A percentile compares a stretch with the other conserved stretches of the same genome.
Evolutionary conservation across 345 rosid species (phyloP).

Genomic region (Eucalyptus curtisii): DNA sequence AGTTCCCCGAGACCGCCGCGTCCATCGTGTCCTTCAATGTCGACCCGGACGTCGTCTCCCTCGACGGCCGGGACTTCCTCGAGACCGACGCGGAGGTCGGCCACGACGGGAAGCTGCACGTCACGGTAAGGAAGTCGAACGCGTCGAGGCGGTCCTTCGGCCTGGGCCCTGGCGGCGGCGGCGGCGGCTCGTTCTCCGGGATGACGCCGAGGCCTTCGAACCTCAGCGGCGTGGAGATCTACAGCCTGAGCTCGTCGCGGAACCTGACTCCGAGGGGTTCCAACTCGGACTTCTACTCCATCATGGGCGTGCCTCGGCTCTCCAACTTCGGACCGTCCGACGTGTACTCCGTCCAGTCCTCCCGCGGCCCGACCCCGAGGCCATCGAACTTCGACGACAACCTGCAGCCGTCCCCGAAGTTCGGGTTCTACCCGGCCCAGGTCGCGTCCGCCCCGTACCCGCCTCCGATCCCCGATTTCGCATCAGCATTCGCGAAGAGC

Average conservation of each 20-base stretch:
- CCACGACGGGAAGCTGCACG: slow-evolving; percentile 83
- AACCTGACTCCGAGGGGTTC: slow-evolving; percentile 88
- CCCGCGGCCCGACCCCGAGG: slow-evolving; percentile 75
- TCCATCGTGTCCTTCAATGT: slow-evolving; percentile 89
- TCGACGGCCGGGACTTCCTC: slow-evolving; percentile 65
- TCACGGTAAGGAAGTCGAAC: slow-evolving; percentile 75
- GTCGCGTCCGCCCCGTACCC: slow-evolving; percentile 64
- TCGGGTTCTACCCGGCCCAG: slow-evolving; percentile 62
- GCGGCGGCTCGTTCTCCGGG: slow-evolving; percentile 30
- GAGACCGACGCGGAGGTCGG: slow-evolving; percentile 88
- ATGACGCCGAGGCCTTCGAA: slow-evolving; percentile 86
- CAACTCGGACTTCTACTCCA: slow-evolving; percentile 77
- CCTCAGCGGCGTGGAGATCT: slow-evolving; percentile 89
- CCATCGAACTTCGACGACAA: slow-evolving; percentile 83
- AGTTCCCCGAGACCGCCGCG: slow-evolving; percentile 89
- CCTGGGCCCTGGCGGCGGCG: background rate
- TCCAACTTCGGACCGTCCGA: slow-evolving; percentile 85
- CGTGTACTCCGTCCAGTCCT: slow-evolving; percentile 75
- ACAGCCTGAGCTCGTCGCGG: slow-evolving; percentile 70
- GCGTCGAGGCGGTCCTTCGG: slow-evolving; percentile 67
- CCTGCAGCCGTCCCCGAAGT: slow-evolving; percentile 43
- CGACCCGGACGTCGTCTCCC: slow-evolving; percentile 80
- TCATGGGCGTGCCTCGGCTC: slow-evolving; percentile 69
- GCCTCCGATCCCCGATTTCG: slow-evolving; percentile 78
- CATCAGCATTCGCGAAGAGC: slow-evolving; percentile 20